Percentiles rank a stretch among this genome's conserved stretches.
phyloP scores from a whole-genome alignment of 352 stramenopile genomes.

The Phytophthora europaea region DNA sequence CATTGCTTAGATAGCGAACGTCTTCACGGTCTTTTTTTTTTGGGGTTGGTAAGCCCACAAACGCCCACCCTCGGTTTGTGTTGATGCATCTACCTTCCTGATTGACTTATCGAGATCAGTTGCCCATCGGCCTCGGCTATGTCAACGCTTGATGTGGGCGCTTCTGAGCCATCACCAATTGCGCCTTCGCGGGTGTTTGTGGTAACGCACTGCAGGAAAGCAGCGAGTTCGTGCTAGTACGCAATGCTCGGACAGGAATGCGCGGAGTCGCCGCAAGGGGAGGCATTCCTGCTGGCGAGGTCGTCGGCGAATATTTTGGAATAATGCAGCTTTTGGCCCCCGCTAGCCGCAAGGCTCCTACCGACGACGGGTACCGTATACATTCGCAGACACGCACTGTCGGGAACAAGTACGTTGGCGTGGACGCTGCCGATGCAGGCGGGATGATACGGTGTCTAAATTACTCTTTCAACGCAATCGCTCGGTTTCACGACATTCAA shows the following conservation, averaged over 20 bases:
- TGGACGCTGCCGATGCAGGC: not conserved
- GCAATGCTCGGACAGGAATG: not conserved
- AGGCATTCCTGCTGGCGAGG: not conserved
- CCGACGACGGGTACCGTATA: not conserved
- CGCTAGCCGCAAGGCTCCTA: not conserved
- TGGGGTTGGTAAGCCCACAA: not conserved
- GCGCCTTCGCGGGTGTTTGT: not conserved
- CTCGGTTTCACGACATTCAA: not conserved
- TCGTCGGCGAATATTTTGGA: not conserved
- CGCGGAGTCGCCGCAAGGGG: not conserved
- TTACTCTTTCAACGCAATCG: not conserved
- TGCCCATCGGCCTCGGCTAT: not conserved
- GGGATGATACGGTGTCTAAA: not conserved
- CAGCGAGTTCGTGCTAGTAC: not conserved
- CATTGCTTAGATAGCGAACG: slow-evolving; percentile 3
- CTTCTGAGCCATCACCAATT: not conserved
- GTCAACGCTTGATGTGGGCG: not conserved
- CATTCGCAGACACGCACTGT: not conserved
- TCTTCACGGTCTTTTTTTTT: slow-evolving; percentile 3
- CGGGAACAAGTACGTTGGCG: not conserved
- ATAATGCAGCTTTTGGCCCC: not conserved
- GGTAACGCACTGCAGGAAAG: not conserved
- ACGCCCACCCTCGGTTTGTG: not conserved
- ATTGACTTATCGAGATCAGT: slow-evolving; percentile 4
- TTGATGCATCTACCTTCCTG: slow-evolving; percentile 2